Base-by-base conservation (phyloP, 2,329 filamentous ascomycete species). In the Tolypocladium capitatum region DNA sequence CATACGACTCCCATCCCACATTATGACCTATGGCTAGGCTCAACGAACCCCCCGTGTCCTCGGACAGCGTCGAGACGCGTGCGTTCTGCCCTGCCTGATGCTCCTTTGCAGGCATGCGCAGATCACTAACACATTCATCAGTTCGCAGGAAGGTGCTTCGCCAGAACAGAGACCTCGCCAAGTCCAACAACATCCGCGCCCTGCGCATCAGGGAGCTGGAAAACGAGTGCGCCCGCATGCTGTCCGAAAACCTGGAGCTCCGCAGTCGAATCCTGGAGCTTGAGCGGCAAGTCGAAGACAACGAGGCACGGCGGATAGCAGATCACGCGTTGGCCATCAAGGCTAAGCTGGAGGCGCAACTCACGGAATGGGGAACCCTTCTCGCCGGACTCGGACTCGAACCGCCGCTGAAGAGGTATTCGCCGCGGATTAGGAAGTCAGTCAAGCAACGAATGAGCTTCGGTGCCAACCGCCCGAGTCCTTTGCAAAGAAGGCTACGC, bases 161-260 rank as follows among this genome's bases (percentile, higher is more conserved):
- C 47, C 87, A 92, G 63, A 94, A 94, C 62, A 78, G 85, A 65
- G 86, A 92, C 59, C 83, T 92, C 53, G 86, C 86, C 52, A 81
- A 82, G 61, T 79, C 76, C 57, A 92, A 94, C 67, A 87, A 86
- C 24, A 75, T 77, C 45, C 84, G 90, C 63, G 85, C 84, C 31
- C 72, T 87, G 31, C 82, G 83, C 54, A 90, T 92, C 57, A 81
- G 86, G 51, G 78, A 74, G 53, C 74, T 92, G 49, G 86, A 91
- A 60, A 79, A 81, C 60, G 85, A 94, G 63, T 81, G 79, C 52
- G 80, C 83, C 36, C 79, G 81, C 44, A 75, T 90, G 53, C 71
- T 90, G 24, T 80, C 83, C n/a, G 85, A 92, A 56, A 92, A 92
- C 60, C 74, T 91, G 48, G 74, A 81, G 47, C 73, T 92, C 14